A percentile compares a stretch with the other conserved stretches of the same genome.
Evolutionary conservation across 768 basidiomycete genomes (phyloP).

Genomic region (Lanmaoa rubissima): DNA sequence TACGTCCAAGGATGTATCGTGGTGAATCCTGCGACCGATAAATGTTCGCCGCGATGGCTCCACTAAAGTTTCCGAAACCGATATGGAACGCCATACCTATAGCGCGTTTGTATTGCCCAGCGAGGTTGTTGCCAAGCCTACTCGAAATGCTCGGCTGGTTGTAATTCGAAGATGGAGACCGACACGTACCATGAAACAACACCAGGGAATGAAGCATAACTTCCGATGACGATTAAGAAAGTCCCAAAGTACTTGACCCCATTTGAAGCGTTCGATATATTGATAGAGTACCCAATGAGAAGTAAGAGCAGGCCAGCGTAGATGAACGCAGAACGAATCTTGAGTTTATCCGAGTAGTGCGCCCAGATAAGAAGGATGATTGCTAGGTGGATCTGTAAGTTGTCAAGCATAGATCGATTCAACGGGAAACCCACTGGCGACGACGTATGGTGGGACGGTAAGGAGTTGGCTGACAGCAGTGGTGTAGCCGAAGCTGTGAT

Average conservation of each 20-base stretch:
- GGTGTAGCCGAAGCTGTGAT: slow-evolving; percentile 54
- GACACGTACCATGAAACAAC: slow-evolving; percentile 53
- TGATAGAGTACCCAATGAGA: slow-evolving; percentile 60
- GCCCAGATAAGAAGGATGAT: slow-evolving; percentile 51
- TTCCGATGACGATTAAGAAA: slow-evolving; percentile 65
- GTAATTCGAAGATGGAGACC: slow-evolving; percentile 11
- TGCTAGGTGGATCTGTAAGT: slow-evolving; percentile 35
- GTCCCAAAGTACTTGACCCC: slow-evolving; percentile 73
- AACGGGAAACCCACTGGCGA: slow-evolving; percentile 48
- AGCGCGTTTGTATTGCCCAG: slow-evolving; percentile 69
- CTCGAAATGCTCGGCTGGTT: not conserved
- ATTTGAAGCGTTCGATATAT: slow-evolving; percentile 49
- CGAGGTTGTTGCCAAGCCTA: slow-evolving; percentile 54
- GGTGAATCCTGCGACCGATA: slow-evolving; percentile 60
- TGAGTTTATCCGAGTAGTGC: slow-evolving; percentile 55
- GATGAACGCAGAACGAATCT: slow-evolving; percentile 59
- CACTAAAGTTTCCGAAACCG: slow-evolving; percentile 58
- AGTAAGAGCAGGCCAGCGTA: slow-evolving; percentile 47
- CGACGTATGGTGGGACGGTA: slow-evolving; percentile 65
- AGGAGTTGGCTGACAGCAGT: slow-evolving; percentile 59
- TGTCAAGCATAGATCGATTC: not conserved
- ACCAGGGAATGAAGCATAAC: slow-evolving; percentile 55
- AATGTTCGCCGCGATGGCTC: slow-evolving; percentile 62
- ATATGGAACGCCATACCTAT: slow-evolving; percentile 62
- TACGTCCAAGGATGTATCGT: slow-evolving; percentile 62